Evolutionary conservation across 345 rosid genomes (phyloP), one percentile per base, ranked within the genome.

Genomic region (Ailanthus altissimus): DNA sequence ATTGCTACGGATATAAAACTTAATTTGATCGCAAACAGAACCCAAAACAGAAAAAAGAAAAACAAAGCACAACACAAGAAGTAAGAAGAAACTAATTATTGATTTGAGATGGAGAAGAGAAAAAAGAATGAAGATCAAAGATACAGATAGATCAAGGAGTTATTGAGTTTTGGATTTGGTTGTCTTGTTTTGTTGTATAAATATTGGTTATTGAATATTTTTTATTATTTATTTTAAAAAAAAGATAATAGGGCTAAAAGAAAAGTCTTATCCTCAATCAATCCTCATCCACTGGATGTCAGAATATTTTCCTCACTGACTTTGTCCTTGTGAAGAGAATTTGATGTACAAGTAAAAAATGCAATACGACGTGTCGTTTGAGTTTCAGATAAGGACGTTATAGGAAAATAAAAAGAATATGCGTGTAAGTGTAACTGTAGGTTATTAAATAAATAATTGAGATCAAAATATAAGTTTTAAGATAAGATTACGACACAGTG

Each of bases 1-100:
- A 83, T 81, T 9, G 62, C 79, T 72, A 70, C 71, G 54, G 90
- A 86, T 82, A 85, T 79, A 23, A n/a, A 43, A 32, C 38, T 1
- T 4, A 9, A 8, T 4, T 25, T 16, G 26, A 15, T 3, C 6
- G 7, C 51, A 21, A 32, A 13, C n/a, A n/a, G n/a, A n/a, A n/a
- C n/a, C n/a, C n/a, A n/a, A n/a, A 25, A 32, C 54, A 25, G 42
- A 28, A 23, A 9, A 36, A 49, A 68, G 16, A 60, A 20, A 2
- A 75, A 15, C 42, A 46, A 21, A n/a, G 9, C 32, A 8, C 11
- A 25, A 21, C 23, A 23, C 10, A 8, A 12, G 23, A 53, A 56
- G n/a, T n/a, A n/a, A n/a, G 13, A 42, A 8, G 25, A 14, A 42
- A 3, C 67, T 8, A 21, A 62, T 8, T 21, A 62, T 12, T 16